Evolutionary conservation across 2,329 filamentous ascomycete species (phyloP).

Genomic region (Leptographium flavum): DNA sequence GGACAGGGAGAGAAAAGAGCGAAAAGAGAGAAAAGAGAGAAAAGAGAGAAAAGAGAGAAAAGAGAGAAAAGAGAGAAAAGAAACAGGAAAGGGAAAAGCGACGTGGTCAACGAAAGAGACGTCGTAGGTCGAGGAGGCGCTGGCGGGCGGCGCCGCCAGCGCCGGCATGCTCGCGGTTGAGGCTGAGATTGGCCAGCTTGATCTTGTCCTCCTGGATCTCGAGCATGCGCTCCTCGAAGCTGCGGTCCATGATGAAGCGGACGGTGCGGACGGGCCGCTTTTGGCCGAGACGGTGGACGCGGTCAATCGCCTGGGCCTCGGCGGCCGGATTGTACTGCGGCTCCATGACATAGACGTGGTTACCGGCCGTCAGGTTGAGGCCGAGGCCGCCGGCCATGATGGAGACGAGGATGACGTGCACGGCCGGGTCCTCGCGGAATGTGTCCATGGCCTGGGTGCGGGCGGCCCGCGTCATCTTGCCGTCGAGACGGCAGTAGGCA

Average conservation of each 20-base stretch:
- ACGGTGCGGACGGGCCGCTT: constrained; percentile 76
- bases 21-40: background rate
- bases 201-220: constrained; percentile 85
- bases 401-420: constrained; percentile 77
- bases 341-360: constrained; percentile 91
- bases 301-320: constrained; percentile 86
- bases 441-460: constrained; percentile 62
- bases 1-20: background rate
- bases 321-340: constrained; percentile 94
- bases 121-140: constrained; percentile 36
- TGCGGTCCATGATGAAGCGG: constrained; percentile 77
- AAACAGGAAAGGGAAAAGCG: background rate
- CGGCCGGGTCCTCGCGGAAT: constrained; percentile 57
- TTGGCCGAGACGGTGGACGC: constrained; percentile 83
- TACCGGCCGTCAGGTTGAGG: constrained; percentile 77
- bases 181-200: constrained; percentile 62
- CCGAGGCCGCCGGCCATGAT: constrained; percentile 87
- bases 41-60: background rate
- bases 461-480: constrained; percentile 65
- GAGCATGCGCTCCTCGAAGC: constrained; percentile 90
- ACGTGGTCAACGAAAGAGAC: constrained; percentile 29
- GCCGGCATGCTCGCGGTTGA: constrained; percentile 16
- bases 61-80: background rate
- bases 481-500: constrained; percentile 69
- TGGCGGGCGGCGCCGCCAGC: constrained; percentile 30